Evolutionary conservation across 2,329 filamentous ascomycete species (phyloP), one percentile per base, ranked within the genome.

Genomic region (Epichloe gansuensis): DNA sequence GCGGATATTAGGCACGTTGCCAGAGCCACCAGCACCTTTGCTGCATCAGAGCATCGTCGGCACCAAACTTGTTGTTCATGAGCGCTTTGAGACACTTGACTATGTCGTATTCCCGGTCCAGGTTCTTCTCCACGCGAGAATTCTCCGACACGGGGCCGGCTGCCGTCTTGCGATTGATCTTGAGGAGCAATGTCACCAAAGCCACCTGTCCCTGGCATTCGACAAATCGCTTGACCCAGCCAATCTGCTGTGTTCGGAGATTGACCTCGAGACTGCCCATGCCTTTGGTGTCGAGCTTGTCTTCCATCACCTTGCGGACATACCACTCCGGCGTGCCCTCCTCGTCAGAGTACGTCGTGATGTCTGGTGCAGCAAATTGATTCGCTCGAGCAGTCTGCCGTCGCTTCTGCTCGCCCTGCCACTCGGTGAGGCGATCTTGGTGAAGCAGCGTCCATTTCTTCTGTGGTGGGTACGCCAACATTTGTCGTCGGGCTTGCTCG

Each of bases 51-150:
- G 93, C 93, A 76, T 98, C 91, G 66, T 98, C 93, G 56, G 93
- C 93, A 56, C 93, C 93, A 67, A 95, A 97, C 67, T 95, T 96
- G 79, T 96, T 98, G 81, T 98, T 98, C 86, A 97, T 95, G 54
- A 97, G 72, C 35, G 91, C 90, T 74, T 97, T 97, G 54, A 98
- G 72, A 72, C 93, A 97, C 72, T 98, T 98, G 65, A 95, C 82
- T 57, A 98, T 95, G 65, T 97, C 93, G 66, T 97, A 97, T 71
- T 95, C 91, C 60, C 86, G 82, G 64, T 96, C 91, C 48, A 93
- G 75, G 63, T 91, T 88, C 67, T 86, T 89, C 61, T 95, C 89
- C 54, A 66, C 73, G 63, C 68, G 80, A 49, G 73, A 69, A 51
- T 74, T 73, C 43, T 79, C 74, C 5, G 82, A 79, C 25, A 82